Conservation (phyloP, 2,329 filamentous ascomycete genomes). For the Kalmusia sp. region DNA sequence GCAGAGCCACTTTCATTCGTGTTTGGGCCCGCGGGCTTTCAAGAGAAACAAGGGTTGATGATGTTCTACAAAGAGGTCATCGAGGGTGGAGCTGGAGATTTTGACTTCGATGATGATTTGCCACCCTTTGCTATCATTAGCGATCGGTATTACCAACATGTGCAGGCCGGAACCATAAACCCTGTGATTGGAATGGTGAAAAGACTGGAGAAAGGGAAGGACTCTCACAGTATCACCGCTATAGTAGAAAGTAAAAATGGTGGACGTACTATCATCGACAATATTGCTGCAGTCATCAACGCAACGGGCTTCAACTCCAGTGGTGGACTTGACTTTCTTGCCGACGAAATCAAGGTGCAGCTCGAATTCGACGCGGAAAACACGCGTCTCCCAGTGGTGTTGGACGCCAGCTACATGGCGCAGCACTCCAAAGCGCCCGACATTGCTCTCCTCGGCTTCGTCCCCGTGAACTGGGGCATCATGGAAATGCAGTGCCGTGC, state of each 20-base stretch:
- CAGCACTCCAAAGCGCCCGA: conserved; percentile 66
- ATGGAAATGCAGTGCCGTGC: conserved; percentile 84
- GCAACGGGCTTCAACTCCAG: conserved; percentile 73
- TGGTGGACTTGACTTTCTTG: conserved; percentile 68
- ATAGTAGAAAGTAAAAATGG: neutral
- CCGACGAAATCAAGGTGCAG: conserved; percentile 58
- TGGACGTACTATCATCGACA: conserved; percentile 47
- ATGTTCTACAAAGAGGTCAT: conserved; percentile 8
- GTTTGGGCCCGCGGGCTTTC: conserved; percentile 2
- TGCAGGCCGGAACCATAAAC: conserved; percentile 63
- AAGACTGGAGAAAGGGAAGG: conserved; percentile 6
- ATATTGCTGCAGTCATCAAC: conserved; percentile 71
- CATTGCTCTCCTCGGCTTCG: conserved; percentile 78
- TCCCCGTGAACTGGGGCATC: conserved; percentile 80
- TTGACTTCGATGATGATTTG: conserved; percentile 44
- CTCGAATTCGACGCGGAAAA: conserved; percentile 65
- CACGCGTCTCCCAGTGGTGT: conserved; percentile 53
- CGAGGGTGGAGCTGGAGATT: conserved; percentile 3
- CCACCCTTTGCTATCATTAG: conserved; percentile 71
- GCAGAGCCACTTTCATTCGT: conserved; percentile 8
- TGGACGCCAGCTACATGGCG: conserved; percentile 38
- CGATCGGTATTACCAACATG: conserved; percentile 73
- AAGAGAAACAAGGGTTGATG: neutral
- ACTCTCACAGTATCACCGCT: neutral
- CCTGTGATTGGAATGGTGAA: conserved; percentile 32